These are phyloP conservation scores for Paecilomyces niveus DNA, from an alignment of 2,329 filamentous ascomycete genomes.

Conservation along the genomic window DNA sequence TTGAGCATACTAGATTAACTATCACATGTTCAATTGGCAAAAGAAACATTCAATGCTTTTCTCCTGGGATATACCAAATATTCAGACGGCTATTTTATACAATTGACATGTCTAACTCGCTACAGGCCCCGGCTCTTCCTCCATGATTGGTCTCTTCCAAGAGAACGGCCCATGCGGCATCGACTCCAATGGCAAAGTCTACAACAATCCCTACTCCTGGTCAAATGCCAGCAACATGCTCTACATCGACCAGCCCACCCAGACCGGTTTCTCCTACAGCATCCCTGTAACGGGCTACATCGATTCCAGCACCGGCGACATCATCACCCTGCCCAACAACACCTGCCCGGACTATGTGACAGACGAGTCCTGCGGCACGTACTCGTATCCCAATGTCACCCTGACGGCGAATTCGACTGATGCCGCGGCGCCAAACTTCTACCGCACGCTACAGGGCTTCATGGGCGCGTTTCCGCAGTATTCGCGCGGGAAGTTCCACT, in stretches of 20 bases:
- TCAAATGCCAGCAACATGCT: constrained; percentile 60
- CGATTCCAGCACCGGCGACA: background rate
- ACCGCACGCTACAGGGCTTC: constrained; percentile 56
- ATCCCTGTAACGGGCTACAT: background rate
- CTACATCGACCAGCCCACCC: constrained; percentile 45
- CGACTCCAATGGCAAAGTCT: constrained; percentile 39
- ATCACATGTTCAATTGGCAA: background rate
- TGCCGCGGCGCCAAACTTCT: constrained; percentile 52
- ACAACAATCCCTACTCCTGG: constrained; percentile 54
- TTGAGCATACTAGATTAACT: background rate
- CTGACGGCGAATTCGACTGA: constrained; percentile 48
- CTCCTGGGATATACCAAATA: background rate
- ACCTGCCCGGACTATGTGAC: background rate
- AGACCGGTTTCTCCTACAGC: background rate
- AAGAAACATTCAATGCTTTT: background rate
- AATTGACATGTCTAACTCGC: background rate
- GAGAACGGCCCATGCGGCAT: constrained; percentile 49
- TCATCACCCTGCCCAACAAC: background rate
- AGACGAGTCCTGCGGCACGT: constrained; percentile 46
- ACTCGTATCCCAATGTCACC: constrained; percentile 44
- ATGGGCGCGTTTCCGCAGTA: constrained; percentile 54
- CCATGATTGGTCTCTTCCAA: constrained; percentile 50
- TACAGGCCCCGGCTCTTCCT: constrained; percentile 50
- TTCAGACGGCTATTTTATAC: background rate
- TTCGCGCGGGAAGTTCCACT: constrained; percentile 45